Evolutionary conservation across 2,329 filamentous ascomycete species (phyloP), one percentile per base, ranked within the genome.

Genomic region (Fonsecaea erecta): DNA sequence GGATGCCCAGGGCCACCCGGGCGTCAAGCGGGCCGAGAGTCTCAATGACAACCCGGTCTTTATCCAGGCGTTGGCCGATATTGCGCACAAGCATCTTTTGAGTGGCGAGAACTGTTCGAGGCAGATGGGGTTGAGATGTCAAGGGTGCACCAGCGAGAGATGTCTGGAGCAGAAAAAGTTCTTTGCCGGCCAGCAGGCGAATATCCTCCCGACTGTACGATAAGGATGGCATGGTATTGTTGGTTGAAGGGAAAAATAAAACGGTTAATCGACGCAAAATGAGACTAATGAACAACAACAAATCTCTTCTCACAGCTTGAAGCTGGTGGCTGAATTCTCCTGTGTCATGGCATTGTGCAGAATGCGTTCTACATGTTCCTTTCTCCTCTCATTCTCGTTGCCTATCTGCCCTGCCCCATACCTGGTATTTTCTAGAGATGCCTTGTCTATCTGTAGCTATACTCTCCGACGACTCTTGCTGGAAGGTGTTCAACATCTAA

Each of bases 101-200:
- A 88, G 86, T 68, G 90, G 90, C 4, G 77, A 83, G 56, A 81
- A 80, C n/a, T 94, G 91, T 76, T 96, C 91, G 32, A 82, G 82
- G 63, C 95, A 98, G 80, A 93, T 99, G 91, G 88, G 87, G 8
- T 80, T 99, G 71, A 88, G 95, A 72, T 99, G 95, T 80, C 95
- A 96, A 1, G 93, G 91, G 5, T 99, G 95, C 80, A 93, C 87
- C 78, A 98, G 91, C 75, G 92, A 96, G 74, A 86, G 89, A 72
- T 99, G 95, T 78, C 78, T 89, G 61, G 92, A 93, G 78, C 78
- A 81, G 71, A 89, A 89, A 80, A 83, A 85, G 73, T 90, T 89
- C 77, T 90, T 90, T 73, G 82, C 82, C 2, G 79, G 81, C 30
- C 63, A 70, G 43, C 68, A 68, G 28, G 63, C 66, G 5, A 65